Evolutionary conservation across 768 basidiomycete species (phyloP), one percentile per base, ranked within the genome.

Genomic region (Psilocybe sp.): DNA sequence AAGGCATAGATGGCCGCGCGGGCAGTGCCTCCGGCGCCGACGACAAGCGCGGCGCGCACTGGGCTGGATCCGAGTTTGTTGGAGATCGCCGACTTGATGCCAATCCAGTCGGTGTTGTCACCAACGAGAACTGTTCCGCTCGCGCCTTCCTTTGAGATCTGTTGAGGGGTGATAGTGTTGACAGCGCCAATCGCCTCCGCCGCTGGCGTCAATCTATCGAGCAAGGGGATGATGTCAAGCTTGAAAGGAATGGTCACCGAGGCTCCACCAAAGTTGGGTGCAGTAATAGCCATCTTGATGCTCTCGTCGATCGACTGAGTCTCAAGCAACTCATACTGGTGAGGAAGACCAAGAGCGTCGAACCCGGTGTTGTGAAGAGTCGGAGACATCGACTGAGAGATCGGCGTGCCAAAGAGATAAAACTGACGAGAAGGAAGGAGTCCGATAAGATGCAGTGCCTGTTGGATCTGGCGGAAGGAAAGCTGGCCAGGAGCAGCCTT

Each of bases 181-280:
- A 98, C 92, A 0, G 97, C 97, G 0, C 97, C 97, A 51, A 99
- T 94, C 3, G 80, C 73, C 57, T 82, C 72, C 1, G 94, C 97
- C 16, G 92, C 85, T 0, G 84, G 81, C 0, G 94, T 89, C 37
- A 98, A 68, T 46, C 72, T 69, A 61, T 95, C 89, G 44, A 99
- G 79, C 5, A 89, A 72, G 1, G 88, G 82, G 42, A 98, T 92
- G 55, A 98, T 76, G 52, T 92, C 89, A 35, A 96, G 73, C 69
- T 99, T 99, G 76, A 87, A 85, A 1, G 97, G 97, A 55, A 98
- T 98, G 15, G 97, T 99, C 20, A 98, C 93, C 4, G 90, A 92
- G 13, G 94, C 97, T 0, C 97, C 97, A 7, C 97, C 96, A 64
- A 98, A 98, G 40, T 84, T 81, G 1, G 81, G 77, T 3, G 79